phyloP scores from a whole-genome alignment of 2,329 filamentous ascomycete genomes.

The Cryphonectria nitschkei region DNA sequence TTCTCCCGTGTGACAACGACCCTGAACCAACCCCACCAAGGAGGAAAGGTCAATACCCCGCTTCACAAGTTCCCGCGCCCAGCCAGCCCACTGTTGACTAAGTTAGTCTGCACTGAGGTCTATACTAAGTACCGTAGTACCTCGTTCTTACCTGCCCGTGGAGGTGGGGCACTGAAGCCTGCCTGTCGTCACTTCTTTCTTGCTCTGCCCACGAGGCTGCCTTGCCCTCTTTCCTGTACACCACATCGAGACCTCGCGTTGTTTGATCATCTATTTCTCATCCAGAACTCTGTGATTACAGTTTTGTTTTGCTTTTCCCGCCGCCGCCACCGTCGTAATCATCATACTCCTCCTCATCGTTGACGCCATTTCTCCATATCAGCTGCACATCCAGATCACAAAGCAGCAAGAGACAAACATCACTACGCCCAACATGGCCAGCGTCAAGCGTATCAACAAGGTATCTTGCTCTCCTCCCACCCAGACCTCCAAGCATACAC shows the following conservation, averaged over 20 bases:
- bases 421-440: slow-evolving; percentile 20
- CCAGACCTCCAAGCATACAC: not conserved
- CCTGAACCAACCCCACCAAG: not conserved
- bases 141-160: not conserved
- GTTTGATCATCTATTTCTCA: not conserved
- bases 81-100: not conserved
- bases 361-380: not conserved
- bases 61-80: not conserved
- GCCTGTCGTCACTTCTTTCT: slow-evolving; percentile 5
- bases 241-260: not conserved
- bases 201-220: slow-evolving; percentile 6
- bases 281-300: too few relatives aligned
- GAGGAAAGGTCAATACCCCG: not conserved
- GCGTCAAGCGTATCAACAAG: slow-evolving; percentile 49
- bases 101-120: not conserved
- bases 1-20: not conserved
- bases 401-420: not conserved
- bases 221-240: not conserved
- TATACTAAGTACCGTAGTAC: not conserved
- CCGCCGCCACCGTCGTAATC: not conserved
- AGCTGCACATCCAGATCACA: not conserved
- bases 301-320: too few relatives aligned
- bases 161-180: not conserved
- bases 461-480: slow-evolving; percentile 33
- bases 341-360: too few relatives aligned